Evolutionary conservation across 148 eudicot species (phyloP).

Genomic region (Oxyria digyna): DNA sequence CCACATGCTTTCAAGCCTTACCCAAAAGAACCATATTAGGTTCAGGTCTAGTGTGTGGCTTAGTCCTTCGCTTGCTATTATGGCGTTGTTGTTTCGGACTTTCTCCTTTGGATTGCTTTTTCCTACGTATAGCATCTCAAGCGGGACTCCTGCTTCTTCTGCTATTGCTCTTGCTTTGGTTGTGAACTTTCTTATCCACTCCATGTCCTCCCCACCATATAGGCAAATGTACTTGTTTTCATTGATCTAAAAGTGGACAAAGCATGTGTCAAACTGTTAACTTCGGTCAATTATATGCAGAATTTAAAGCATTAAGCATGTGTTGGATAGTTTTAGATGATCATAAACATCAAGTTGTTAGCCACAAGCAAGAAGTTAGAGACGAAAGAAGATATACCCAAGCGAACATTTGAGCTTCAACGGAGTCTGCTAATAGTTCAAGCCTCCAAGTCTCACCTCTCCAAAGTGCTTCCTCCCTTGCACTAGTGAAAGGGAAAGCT

Average conservation of each 20-base stretch:
- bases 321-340: too few species aligned
- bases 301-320: too few species aligned
- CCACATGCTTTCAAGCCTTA: constrained; percentile 73
- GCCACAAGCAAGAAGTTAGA: too few species aligned
- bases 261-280: too few species aligned
- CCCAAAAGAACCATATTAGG: constrained; percentile 76
- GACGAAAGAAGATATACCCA: constrained; percentile 38
- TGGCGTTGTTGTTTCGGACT: constrained; percentile 25
- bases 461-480: constrained; percentile 47
- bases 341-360: too few species aligned
- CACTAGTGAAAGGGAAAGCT: constrained; percentile 64
- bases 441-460: constrained; percentile 54
- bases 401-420: constrained; percentile 35
- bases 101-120: constrained; percentile 52
- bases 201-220: constrained; percentile 75
- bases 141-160: constrained; percentile 22
- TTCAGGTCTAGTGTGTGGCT: constrained; percentile 43
- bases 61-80: constrained; percentile 24
- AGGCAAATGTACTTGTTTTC: constrained; percentile 43
- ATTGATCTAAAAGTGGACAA: constrained; percentile 25
- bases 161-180: constrained; percentile 25
- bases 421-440: constrained; percentile 43
- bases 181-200: constrained; percentile 59
- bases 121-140: constrained; percentile 70
- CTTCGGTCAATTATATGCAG: too few species aligned